Base-by-base conservation (phyloP, 2,329 filamentous ascomycete genomes). In the Aspergillus piperis region DNA sequence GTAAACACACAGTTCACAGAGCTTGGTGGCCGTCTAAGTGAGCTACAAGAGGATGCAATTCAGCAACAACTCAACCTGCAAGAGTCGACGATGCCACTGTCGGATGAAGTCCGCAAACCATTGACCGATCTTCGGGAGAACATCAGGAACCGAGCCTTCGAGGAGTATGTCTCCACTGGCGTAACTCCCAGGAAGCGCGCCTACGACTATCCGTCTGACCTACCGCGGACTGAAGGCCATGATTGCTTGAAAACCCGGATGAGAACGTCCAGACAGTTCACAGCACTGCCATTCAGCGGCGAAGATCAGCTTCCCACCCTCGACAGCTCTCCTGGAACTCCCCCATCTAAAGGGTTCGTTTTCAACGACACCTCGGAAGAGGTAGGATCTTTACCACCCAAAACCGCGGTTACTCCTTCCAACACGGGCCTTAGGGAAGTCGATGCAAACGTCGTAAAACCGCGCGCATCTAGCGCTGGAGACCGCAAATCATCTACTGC, bases 101-200 rank as follows among this genome's bases (percentile, higher is more conserved):
- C 75, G 5, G 71, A 78, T 19, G 79, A 83, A 30, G 78, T 96
- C 10, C 86, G 88, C 63, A 83, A 87, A 66, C 90, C 92, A 7
- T 85, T 98, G 5, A 78, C 82, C 25, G 83, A 87, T 50, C 85
- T 99, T 25, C 87, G 91, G 7, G 82, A 87, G 17, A 84, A 86
- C n/a, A 86, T 96, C 50, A 78, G 83, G 15, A 79, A 77, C 50
- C 87, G 88, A 1, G 76, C 81, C 4, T 82, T 98, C 55, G 83
- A 87, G 56, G 92, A 97, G 72, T 98, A 98, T 74, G 81, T 86
- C 39, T 86, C 90, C 0, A 98, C 95, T 0, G 94, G 95, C 54
- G 83, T 89, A 50, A 98, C 95, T 1, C 95, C 95, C 0, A 86
- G 90, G 71, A 95, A 93, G 77, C 80, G 83, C 30, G 82, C 87